Conservation (phyloP, 805 yeast species). For the Wickerhamomyces hampshirensis region DNA sequence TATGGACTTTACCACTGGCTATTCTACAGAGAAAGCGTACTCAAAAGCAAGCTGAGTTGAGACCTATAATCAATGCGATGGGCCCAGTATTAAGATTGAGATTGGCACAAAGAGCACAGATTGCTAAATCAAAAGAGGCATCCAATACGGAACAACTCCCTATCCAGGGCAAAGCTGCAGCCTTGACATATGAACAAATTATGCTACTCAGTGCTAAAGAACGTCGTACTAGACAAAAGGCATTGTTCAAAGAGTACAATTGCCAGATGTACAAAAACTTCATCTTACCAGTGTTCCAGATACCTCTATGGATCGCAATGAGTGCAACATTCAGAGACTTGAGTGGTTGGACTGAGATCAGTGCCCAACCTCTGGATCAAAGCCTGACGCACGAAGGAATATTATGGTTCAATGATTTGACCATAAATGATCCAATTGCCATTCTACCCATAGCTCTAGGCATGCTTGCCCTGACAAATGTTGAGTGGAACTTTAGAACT, state of each 20-base stretch:
- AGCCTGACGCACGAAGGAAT: conserved; percentile 49
- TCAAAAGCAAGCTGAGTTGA: conserved; percentile 62
- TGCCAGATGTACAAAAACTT: conserved; percentile 81
- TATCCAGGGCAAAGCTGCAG: conserved; percentile 22
- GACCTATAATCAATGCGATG: conserved; percentile 70
- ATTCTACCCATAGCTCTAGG: conserved; percentile 72
- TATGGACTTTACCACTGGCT: conserved; percentile 75
- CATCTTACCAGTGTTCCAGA: conserved; percentile 71
- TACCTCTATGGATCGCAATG: conserved; percentile 83
- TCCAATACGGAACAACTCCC: conserved; percentile 17
- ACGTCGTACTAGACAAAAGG: conserved; percentile 66
- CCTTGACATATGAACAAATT: conserved; percentile 74
- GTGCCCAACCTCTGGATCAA: conserved; percentile 42
- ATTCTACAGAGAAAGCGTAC: conserved; percentile 63
- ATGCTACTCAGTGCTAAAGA: conserved; percentile 71
- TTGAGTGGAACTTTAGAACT: conserved; percentile 78
- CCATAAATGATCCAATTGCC: conserved; percentile 55
- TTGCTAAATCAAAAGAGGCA: conserved; percentile 25
- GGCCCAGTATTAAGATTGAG: conserved; percentile 64
- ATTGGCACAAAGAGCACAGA: conserved; percentile 34
- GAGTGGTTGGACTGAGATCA: conserved; percentile 47
- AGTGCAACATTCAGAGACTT: conserved; percentile 70
- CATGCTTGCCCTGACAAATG: conserved; percentile 62
- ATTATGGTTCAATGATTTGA: conserved; percentile 57
- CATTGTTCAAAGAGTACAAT: conserved; percentile 56